Conservation (phyloP, 345 rosid genomes). For the Salix arbutifolia region DNA sequence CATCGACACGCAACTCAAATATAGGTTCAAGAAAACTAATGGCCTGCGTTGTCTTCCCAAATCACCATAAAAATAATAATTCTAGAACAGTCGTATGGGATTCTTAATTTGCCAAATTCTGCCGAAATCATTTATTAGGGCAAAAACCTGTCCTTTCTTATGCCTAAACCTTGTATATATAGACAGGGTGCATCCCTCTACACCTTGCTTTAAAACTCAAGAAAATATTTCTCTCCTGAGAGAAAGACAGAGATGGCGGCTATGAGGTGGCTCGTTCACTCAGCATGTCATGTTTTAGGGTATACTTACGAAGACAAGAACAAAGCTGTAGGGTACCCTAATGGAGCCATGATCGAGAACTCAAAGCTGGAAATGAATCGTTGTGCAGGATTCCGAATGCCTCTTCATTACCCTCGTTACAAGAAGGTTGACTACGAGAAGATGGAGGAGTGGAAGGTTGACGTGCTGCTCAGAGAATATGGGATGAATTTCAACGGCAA, state of each 20-base stretch:
- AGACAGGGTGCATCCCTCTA: neutral
- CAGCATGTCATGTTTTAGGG: conserved; percentile 35
- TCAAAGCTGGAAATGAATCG: neutral
- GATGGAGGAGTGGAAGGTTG: conserved; percentile 73
- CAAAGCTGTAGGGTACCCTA: conserved; percentile 1
- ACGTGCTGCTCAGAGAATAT: conserved; percentile 52
- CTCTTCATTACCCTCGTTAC: conserved; percentile 68
- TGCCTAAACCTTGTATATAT: neutral
- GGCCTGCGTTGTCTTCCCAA: neutral
- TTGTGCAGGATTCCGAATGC: conserved; percentile 51
- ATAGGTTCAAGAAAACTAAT: neutral
- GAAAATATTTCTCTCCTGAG: neutral
- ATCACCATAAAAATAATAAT: neutral
- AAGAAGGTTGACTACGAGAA: conserved; percentile 50
- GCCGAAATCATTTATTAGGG: neutral
- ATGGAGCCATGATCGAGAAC: neutral
- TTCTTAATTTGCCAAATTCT: too few relatives aligned
- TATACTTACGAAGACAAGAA: conserved; percentile 12
- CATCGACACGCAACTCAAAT: conserved; percentile 19
- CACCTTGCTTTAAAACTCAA: neutral
- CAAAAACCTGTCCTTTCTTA: neutral
- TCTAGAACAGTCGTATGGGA: neutral
- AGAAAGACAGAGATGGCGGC: conserved; percentile 18
- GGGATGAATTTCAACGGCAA: conserved; percentile 39
- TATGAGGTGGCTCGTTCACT: conserved; percentile 46